Evolutionary conservation across 495 filamentous ascomycete species (phyloP).

Genomic region (Jackrogersella minutella): DNA sequence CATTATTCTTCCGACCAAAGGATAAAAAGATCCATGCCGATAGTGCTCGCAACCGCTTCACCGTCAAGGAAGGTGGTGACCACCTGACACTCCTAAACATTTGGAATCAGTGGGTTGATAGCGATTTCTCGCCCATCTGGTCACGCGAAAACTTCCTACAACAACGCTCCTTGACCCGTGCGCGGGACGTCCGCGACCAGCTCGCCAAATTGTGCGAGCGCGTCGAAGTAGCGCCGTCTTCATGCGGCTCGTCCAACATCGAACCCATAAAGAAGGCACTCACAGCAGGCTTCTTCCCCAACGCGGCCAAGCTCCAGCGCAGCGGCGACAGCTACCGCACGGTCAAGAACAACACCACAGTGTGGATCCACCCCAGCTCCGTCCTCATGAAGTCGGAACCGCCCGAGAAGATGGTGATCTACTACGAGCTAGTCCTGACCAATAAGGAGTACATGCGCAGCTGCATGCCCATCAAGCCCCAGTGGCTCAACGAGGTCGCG

Average conservation of each 20-base stretch:
- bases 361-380: conserved; percentile 87
- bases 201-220: conserved; percentile 93
- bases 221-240: conserved; percentile 77
- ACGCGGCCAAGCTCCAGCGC: conserved; percentile 85
- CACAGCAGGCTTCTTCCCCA: conserved; percentile 93
- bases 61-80: conserved; percentile 91
- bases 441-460: conserved; percentile 94
- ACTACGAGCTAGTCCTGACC: conserved; percentile 91
- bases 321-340: conserved; percentile 93
- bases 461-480: conserved; percentile 81
- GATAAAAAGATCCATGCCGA: conserved; percentile 98
- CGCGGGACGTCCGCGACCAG: conserved; percentile 93
- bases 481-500: conserved; percentile 90
- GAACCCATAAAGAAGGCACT: conserved; percentile 85
- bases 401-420: conserved; percentile 81
- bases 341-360: conserved; percentile 88
- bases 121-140: conserved; percentile 90
- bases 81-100: conserved; percentile 92
- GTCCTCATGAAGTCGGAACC: conserved; percentile 84
- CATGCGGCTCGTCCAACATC: conserved; percentile 72
- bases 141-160: conserved; percentile 93
- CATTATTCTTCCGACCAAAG: conserved; percentile 94
- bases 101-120: conserved; percentile 96
- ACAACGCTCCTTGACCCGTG: conserved; percentile 83
- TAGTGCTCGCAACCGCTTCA: conserved; percentile 90